Evolutionary conservation across 2,329 filamentous ascomycete genomes (phyloP).

Genomic region (Chaetoscypha palmicola): DNA sequence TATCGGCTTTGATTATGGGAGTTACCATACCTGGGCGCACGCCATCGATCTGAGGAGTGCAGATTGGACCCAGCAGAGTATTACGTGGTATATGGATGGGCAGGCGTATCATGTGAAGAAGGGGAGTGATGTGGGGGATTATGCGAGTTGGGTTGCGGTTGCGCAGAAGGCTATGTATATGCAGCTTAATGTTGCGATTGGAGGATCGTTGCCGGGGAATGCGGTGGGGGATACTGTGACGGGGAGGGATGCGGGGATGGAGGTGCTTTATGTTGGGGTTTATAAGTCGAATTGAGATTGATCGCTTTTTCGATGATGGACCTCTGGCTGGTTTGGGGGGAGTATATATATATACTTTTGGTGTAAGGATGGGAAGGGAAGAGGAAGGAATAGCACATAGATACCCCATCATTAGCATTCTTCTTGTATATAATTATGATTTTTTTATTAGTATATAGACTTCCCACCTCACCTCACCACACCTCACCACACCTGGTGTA

Average conservation of each 20-base stretch:
- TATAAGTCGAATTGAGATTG: constrained; percentile 11
- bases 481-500: too few species aligned
- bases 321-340: too few species aligned
- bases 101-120: constrained; percentile 12
- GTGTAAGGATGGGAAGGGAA: too few species aligned
- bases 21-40: constrained; percentile 20
- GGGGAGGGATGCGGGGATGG: constrained; percentile 19
- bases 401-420: too few species aligned
- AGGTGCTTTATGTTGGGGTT: constrained; percentile 21
- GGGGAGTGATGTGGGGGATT: constrained; percentile 15
- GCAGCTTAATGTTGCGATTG: constrained; percentile 21
- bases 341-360: too few species aligned
- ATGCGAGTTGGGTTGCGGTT: constrained; percentile 10
- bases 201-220: constrained; percentile 15
- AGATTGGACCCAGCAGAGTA: constrained; percentile 20
- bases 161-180: constrained; percentile 14
- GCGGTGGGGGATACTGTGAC: constrained; percentile 11
- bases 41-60: constrained; percentile 16
- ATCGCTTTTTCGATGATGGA: too few species aligned
- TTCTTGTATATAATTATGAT: too few species aligned
- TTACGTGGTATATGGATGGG: constrained; percentile 22
- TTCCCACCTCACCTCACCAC: too few species aligned
- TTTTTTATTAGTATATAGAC: too few species aligned
- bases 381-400: too few species aligned
- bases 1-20: constrained; percentile 13